Evolutionary conservation across 805 yeast species (phyloP).

Genomic region (Saccharomycopsis oosterbeekiorum): DNA sequence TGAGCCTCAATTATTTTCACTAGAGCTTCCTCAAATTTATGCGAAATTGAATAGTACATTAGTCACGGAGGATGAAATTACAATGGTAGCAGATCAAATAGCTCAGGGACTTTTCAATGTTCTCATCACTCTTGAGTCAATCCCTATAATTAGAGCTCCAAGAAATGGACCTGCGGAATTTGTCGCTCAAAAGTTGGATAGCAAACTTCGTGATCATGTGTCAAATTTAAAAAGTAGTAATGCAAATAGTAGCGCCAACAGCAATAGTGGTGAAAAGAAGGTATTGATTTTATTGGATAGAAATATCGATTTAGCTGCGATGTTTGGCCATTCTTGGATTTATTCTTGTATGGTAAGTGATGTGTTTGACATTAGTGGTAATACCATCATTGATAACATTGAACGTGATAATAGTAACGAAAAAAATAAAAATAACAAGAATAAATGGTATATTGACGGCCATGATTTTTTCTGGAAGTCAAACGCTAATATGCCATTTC

Average conservation of each 20-base stretch:
- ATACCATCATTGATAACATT: slow-evolving; percentile 59
- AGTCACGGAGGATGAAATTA: slow-evolving; percentile 68
- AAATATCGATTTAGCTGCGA: slow-evolving; percentile 79
- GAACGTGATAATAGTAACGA: slow-evolving; percentile 20
- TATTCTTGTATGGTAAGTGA: slow-evolving; percentile 95
- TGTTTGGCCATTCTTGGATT: slow-evolving; percentile 97
- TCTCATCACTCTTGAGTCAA: slow-evolving; percentile 62
- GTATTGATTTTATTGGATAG: slow-evolving; percentile 82
- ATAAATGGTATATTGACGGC: slow-evolving; percentile 82
- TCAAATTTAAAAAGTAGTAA: slow-evolving; percentile 40
- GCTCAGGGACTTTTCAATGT: slow-evolving; percentile 76
- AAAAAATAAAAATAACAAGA: slow-evolving; percentile 37
- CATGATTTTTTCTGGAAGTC: slow-evolving; percentile 85
- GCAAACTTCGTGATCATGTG: slow-evolving; percentile 75
- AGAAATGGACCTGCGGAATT: slow-evolving; percentile 93
- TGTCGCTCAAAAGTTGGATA: slow-evolving; percentile 79
- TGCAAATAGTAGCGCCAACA: slow-evolving; percentile 19
- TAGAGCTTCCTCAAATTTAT: slow-evolving; percentile 61
- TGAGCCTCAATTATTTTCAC: slow-evolving; percentile 81
- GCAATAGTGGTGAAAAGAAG: slow-evolving; percentile 33
- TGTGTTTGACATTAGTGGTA: slow-evolving; percentile 71
- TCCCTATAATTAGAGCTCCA: slow-evolving; percentile 88
- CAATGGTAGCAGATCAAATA: slow-evolving; percentile 52
- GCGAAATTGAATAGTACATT: slow-evolving; percentile 58
- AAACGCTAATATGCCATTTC: slow-evolving; percentile 85